Conservation (phyloP, 2,329 filamentous ascomycete species). For the Beauveria sp. region DNA sequence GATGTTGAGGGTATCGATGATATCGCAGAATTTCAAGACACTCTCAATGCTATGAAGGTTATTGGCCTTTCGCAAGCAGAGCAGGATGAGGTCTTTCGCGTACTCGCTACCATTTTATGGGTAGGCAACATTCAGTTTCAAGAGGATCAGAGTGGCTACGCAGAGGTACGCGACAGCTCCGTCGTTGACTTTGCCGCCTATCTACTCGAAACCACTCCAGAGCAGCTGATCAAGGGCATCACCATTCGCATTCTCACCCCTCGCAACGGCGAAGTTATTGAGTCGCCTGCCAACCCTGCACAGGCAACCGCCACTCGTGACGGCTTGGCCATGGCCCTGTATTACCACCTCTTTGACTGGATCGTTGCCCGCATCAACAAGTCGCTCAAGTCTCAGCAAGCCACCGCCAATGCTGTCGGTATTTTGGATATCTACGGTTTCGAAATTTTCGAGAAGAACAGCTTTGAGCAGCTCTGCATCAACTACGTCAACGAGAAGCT, state of each 20-base stretch:
- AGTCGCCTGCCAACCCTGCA: conserved; percentile 74
- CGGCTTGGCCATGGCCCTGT: conserved; percentile 89
- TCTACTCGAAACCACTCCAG: conserved; percentile 77
- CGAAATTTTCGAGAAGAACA: conserved; percentile 98
- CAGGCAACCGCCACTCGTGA: conserved; percentile 85
- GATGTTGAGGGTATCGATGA: conserved; percentile 95
- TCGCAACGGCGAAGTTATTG: conserved; percentile 57
- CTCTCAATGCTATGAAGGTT: conserved; percentile 85
- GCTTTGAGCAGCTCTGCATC: conserved; percentile 97
- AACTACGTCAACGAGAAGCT: conserved; percentile 99
- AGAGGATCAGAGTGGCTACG: conserved; percentile 86
- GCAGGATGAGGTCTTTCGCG: conserved; percentile 94
- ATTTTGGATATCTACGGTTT: conserved; percentile 99
- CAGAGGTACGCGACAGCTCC: conserved; percentile 77
- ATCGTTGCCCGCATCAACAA: conserved; percentile 89
- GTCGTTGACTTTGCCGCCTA: conserved; percentile 95
- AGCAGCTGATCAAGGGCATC: conserved; percentile 75
- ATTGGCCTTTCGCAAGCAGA: conserved; percentile 84
- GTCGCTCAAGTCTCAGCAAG: conserved; percentile 71
- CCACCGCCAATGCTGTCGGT: conserved; percentile 77
- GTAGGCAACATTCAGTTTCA: conserved; percentile 86
- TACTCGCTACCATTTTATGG: conserved; percentile 88
- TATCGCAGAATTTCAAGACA: conserved; percentile 79
- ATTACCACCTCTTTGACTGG: conserved; percentile 97
- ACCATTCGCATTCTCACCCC: conserved; percentile 79